Evolutionary conservation across 2,329 filamentous ascomycete genomes (phyloP), one percentile per base, ranked within the genome.

Genomic region (Arthrobotrys musiformis): DNA sequence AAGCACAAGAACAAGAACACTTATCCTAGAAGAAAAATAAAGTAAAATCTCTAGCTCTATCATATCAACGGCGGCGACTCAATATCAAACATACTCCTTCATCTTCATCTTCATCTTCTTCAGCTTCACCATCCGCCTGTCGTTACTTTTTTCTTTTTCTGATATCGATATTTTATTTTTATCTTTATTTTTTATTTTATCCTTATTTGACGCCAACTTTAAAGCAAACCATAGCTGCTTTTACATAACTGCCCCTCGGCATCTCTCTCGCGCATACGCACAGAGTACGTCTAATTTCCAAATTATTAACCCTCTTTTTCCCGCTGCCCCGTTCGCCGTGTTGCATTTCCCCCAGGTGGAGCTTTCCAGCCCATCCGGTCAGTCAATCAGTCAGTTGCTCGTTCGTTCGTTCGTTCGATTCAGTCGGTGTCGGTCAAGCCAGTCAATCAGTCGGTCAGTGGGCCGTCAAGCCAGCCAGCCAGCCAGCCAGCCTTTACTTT

Each of bases 281-380:
- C 37, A n/a, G 13, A n/a, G n/a, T n/a, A n/a, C n/a, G n/a, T 33
- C 30, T 33, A 33, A 5, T 33, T 33, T 4, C 30, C 9, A 4
- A 33, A 5, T 9, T 33, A 17, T 22, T 22, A 5, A 35, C 11
- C 30, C 11, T 15, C 56, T 44, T 54, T 22, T 64, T 37, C 63
- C 56, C 64, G 70, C 26, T 42, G 42, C 50, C 33, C 70, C 44
- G 46, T 61, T 56, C 44, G 56, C 70, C 30, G 64, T 70, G 72
- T 76, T 76, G 72, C 58, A 70, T 70, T 76, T 76, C 66, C 58
- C 66, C 58, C 24, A 17, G 33, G 50, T 40, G 52, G 52, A 56
- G 52, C 52, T 35, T 42, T 37, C 42, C 28, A 42, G 8, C 35
- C 50, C 28, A 52, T 28, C 30, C 33, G 44, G 44, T 4, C 44